These are phyloP conservation scores for Sextonia rubra DNA, from an alignment of 164 flowering plant genomes.

Conservation along the genomic window DNA sequence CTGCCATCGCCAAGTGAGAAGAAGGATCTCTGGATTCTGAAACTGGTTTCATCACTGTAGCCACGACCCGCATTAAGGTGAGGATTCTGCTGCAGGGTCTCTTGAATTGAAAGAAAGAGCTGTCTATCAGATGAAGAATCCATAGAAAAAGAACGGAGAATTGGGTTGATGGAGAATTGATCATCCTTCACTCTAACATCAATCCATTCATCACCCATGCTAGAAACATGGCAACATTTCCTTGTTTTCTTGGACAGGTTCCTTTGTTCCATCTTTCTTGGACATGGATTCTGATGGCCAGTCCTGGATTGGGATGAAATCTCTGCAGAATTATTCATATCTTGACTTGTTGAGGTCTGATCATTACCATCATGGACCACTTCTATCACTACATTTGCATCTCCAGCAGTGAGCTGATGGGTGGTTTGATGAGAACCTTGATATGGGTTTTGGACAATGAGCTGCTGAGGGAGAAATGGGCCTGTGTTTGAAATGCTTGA, in stretches of 20 bases:
- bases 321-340: not conserved
- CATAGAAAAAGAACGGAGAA: not conserved
- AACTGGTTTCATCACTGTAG: not conserved
- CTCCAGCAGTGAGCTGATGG: not conserved
- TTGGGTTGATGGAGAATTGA: not conserved
- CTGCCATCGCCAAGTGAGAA: not conserved
- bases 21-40: not conserved
- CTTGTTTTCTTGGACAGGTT: not conserved
- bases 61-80: not conserved
- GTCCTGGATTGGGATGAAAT: not conserved
- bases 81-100: not conserved
- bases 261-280: not conserved
- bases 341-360: not conserved
- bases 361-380: not conserved
- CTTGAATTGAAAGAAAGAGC: not conserved
- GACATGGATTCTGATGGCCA: not conserved
- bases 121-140: not conserved
- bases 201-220: not conserved
- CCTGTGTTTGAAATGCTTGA: slow-evolving; percentile 10
- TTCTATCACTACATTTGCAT: not conserved
- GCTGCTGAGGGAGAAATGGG: not conserved
- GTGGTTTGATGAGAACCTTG: not conserved
- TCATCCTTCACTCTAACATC: not conserved
- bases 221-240: not conserved
- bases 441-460: not conserved